Conservation (phyloP, 768 basidiomycete species). For the Leccinum subtestaceum region DNA sequence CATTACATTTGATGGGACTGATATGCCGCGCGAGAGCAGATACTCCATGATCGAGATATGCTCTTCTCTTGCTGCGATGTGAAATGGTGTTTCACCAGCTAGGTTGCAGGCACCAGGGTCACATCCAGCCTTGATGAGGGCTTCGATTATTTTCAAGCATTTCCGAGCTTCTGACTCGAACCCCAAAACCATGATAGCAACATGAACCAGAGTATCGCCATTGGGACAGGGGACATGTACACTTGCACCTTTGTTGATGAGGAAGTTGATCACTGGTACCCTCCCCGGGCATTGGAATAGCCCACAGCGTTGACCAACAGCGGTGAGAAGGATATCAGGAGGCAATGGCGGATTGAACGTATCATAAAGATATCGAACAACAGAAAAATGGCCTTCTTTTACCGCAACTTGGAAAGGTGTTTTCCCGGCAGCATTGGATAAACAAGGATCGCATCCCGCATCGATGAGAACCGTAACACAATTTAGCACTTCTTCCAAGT, state of each 20-base stretch:
- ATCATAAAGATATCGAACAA: not conserved
- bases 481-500: not conserved
- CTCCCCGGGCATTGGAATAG: not conserved
- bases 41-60: not conserved
- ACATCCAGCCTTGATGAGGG: not conserved
- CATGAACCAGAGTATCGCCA: not conserved
- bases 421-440: not conserved
- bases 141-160: not conserved
- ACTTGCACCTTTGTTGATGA: not conserved
- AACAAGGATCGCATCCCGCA: not conserved
- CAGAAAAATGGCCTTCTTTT: not conserved
- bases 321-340: not conserved
- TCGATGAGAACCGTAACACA: not conserved
- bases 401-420: not conserved
- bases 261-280: not conserved
- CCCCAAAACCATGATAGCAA: not conserved
- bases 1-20: not conserved
- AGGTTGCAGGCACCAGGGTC: not conserved
- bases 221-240: not conserved
- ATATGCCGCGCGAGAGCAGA: not conserved
- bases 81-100: not conserved
- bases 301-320: not conserved
- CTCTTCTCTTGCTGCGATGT: not conserved
- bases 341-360: not conserved
- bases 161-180: not conserved